Evolutionary conservation across 208 protist species (phyloP).

Genomic region (Angomonas desouzai): DNA sequence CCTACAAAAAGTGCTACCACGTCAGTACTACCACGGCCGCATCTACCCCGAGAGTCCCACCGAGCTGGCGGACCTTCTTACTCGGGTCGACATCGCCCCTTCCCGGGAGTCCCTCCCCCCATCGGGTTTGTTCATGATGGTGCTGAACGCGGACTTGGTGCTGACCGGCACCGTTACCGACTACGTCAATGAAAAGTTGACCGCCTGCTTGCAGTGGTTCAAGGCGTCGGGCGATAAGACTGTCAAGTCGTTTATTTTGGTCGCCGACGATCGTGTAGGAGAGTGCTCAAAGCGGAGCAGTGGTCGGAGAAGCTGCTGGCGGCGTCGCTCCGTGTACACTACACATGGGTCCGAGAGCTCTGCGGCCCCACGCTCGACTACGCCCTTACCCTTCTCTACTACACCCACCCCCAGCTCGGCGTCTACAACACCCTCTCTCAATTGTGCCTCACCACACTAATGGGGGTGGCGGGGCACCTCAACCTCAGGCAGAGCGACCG

Average conservation of each 20-base stretch:
- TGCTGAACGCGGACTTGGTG: conserved; percentile 12
- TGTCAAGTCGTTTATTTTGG: conserved; percentile 17
- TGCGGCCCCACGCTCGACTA: conserved; percentile 35
- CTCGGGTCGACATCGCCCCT: conserved; percentile 5
- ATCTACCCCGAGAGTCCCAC: neutral
- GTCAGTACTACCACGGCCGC: conserved; percentile 8
- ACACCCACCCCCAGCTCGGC: conserved; percentile 11
- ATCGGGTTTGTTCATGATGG: conserved; percentile 1
- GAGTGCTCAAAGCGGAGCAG: neutral
- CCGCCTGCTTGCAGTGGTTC: neutral
- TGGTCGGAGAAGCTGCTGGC: neutral
- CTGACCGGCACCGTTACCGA: neutral
- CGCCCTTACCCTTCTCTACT: conserved; percentile 27
- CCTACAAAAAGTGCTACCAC: neutral
- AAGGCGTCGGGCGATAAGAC: neutral
- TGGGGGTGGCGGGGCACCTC: conserved; percentile 48
- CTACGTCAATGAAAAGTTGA: neutral
- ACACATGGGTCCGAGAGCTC: conserved; percentile 23
- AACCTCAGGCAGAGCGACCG: conserved; percentile 33
- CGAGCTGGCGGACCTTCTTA: conserved; percentile 13
- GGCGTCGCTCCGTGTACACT: conserved; percentile 15
- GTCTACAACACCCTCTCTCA: conserved; percentile 28
- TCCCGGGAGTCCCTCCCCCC: neutral
- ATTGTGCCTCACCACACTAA: conserved; percentile 51
- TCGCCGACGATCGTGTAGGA: conserved; percentile 24